These are phyloP conservation scores for Podaxis mareebaensis DNA, from an alignment of 768 basidiomycete species.

Conservation along the genomic window DNA sequence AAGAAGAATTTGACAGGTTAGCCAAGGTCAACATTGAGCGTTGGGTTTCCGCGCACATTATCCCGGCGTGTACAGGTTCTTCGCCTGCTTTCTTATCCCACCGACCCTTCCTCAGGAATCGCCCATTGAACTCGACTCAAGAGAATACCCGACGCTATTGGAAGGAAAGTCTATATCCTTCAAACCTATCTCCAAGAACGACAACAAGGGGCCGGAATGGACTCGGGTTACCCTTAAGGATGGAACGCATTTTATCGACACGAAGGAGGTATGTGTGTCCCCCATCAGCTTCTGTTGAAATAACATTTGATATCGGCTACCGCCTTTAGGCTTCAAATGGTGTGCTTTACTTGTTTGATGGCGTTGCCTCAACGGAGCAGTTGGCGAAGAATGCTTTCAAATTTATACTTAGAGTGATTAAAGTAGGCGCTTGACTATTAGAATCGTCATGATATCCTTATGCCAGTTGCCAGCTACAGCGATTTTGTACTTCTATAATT, in stretches of 20 bases:
- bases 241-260: slow-evolving; percentile 52
- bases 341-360: slow-evolving; percentile 8
- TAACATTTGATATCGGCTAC: no score
- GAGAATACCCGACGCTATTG: slow-evolving; percentile 57
- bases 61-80: slow-evolving; percentile 54
- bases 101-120: slow-evolving; percentile 36
- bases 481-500: no score
- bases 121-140: slow-evolving; percentile 45
- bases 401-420: background rate
- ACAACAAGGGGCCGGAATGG: slow-evolving; percentile 52
- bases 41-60: slow-evolving; percentile 83
- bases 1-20: slow-evolving; percentile 61
- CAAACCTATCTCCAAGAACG: slow-evolving; percentile 34
- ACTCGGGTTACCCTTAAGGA: slow-evolving; percentile 55
- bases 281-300: background rate
- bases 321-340: slow-evolving; percentile 12
- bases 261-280: slow-evolving; percentile 59
- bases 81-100: background rate
- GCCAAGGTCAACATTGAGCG: slow-evolving; percentile 69
- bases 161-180: slow-evolving; percentile 61
- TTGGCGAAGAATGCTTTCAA: background rate
- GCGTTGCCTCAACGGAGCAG: background rate
- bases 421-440: background rate
- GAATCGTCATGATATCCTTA: no score
- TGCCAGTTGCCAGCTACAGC: no score